Evolutionary conservation across 306 rosid species (phyloP).

Genomic region (Inga laurina): DNA sequence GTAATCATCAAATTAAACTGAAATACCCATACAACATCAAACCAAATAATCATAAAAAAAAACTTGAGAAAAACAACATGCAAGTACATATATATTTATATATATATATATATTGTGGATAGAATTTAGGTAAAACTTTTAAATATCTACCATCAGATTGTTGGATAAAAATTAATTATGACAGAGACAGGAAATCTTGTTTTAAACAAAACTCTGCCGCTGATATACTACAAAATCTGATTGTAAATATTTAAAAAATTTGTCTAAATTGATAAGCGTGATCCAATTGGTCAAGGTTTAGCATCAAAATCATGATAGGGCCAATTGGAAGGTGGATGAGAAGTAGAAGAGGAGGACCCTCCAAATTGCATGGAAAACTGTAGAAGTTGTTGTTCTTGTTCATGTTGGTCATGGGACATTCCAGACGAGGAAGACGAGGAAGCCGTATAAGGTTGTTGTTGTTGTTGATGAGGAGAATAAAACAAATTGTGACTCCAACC

Average conservation of each 20-base stretch:
- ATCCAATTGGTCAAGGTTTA: constrained; percentile 10
- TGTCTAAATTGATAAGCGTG: not conserved
- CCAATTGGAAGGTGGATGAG: constrained; percentile 40
- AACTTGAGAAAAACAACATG: not conserved
- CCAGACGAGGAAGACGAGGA: constrained; percentile 26
- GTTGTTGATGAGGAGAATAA: not conserved
- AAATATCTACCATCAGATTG: not conserved
- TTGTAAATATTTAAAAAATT: not conserved
- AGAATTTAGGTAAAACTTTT: not conserved
- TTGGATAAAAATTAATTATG: not conserved
- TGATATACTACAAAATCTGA: not conserved
- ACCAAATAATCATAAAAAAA: not conserved
- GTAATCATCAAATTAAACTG: too few species aligned
- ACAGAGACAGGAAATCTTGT: not conserved
- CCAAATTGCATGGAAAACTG: constrained; percentile 49
- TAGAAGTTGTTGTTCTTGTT: constrained; percentile 33
- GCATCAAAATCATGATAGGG: constrained; percentile 37
- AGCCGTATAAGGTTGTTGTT: not conserved
- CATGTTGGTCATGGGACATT: constrained; percentile 37
- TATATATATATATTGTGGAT: not conserved
- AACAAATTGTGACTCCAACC: constrained; percentile 3
- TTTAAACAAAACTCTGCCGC: not conserved
- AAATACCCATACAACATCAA: constrained; percentile 15
- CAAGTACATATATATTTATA: not conserved
- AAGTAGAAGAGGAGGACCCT: constrained; percentile 43